Conservation (phyloP, 768 basidiomycete genomes). For the Nevesoporus exiguus region DNA sequence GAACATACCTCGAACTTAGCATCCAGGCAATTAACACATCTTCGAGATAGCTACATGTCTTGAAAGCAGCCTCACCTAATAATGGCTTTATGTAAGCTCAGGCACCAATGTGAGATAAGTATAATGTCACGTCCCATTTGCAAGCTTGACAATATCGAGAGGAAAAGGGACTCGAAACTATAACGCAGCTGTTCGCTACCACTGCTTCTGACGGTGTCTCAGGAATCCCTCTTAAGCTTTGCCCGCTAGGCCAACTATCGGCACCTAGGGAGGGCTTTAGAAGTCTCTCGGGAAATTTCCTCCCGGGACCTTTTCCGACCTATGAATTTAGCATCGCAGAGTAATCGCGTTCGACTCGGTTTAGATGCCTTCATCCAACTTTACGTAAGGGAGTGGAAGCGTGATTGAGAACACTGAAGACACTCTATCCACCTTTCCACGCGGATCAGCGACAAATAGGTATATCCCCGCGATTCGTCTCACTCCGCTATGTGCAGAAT, state of each 20-base stretch:
- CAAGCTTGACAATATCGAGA: no score
- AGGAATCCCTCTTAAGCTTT: no score
- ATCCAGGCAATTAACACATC: no score
- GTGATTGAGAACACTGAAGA: neutral
- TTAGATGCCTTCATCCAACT: neutral
- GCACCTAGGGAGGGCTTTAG: neutral
- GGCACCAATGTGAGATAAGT: no score
- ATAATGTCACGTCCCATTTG: no score
- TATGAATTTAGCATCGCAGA: neutral
- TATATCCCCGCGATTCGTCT: conserved; percentile 54
- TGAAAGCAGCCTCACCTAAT: no score
- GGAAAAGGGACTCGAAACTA: no score
- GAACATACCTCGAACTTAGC: no score
- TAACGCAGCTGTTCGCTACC: no score
- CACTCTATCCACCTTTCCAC: neutral
- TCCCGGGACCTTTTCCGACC: neutral
- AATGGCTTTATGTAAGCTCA: no score
- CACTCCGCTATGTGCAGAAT: conserved; percentile 41
- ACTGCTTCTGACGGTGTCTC: no score
- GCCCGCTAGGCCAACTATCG: neutral
- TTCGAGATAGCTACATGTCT: no score
- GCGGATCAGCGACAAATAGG: conserved; percentile 17
- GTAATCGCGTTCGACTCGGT: neutral
- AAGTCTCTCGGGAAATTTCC: neutral
- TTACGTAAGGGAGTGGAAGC: conserved; percentile 1